Evolutionary conservation across 306 rosid genomes (phyloP), one percentile per base, ranked within the genome.

Genomic region (Potentilla sterilis): DNA sequence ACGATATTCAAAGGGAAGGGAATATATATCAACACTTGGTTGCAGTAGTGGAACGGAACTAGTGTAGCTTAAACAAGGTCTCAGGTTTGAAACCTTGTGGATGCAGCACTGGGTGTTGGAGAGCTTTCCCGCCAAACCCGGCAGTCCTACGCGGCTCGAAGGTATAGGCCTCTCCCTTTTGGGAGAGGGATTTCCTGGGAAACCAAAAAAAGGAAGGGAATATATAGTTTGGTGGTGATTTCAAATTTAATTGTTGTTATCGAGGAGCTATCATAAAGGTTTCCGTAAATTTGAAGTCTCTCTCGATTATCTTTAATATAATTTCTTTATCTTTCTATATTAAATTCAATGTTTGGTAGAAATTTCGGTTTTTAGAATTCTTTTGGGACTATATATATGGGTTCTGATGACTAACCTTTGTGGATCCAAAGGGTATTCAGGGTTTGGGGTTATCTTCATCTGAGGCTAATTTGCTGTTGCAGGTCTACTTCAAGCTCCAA

Each of bases 201-300:
- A n/a, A n/a, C n/a, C n/a, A n/a, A n/a, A n/a, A 37, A 37, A 37
- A 2, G 40, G 40, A 37, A 22, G 75, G 42, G 70, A 72, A 19
- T 54, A 59, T 42, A 59, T 42, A 54, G 81, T 84, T 85, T 79
- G 83, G 84, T 80, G 59, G 70, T 71, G 87, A 62, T 72, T 82
- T 80, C 58, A 67, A 57, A 77, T 51, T 79, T 75, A 78, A 73
- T 82, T 75, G 76, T 82, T 72, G 92, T 78, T 86, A 80, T 73
- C 55, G 69, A 35, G 84, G 74, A 70, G 79, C 87, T 80, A 76
- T 88, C 88, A 76, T 83, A 59, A 48, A 73, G 73, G 78, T 77
- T 90, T 83, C 78, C 93, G 80, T 90, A 80, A 85, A 73, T 75
- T 87, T 82, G 80, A 90, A 85, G 86, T 67, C 71, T 82, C 67